phyloP scores from a whole-genome alignment of 108 stramenopile genomes.

The Phaeodactylum tricornutum region DNA sequence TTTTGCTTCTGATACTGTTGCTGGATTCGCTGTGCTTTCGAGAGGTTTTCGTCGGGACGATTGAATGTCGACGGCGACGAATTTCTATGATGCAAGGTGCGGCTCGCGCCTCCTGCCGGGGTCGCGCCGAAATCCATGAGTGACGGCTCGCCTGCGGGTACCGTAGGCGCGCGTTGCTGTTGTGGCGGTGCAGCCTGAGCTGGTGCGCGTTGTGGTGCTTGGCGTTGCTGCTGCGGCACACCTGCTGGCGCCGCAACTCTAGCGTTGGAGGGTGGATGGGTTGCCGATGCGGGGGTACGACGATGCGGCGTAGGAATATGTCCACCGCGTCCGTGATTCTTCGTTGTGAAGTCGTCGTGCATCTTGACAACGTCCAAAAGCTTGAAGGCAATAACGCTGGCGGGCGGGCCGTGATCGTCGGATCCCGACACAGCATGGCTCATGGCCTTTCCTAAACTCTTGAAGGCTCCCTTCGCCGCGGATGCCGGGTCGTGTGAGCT shows the following conservation, averaged over 20 bases:
- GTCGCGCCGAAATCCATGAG: slow-evolving; percentile 69
- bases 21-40: slow-evolving; percentile 65
- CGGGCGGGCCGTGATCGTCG: slow-evolving; percentile 36
- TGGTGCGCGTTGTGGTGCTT: slow-evolving; percentile 7
- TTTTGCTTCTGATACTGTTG: slow-evolving; percentile 58
- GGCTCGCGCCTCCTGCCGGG: slow-evolving; percentile 6
- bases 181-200: slow-evolving; percentile 8
- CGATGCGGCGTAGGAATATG: slow-evolving; percentile 1
- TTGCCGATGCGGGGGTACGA: slow-evolving; percentile 11
- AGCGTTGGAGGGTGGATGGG: slow-evolving; percentile 12
- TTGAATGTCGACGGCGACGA: slow-evolving; percentile 32
- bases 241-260: slow-evolving; percentile 12
- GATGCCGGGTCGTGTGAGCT: slow-evolving; percentile 31
- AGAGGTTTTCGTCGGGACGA: slow-evolving; percentile 42
- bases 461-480: slow-evolving; percentile 75
- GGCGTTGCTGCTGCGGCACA: slow-evolving; percentile 7
- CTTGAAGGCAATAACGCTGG: slow-evolving; percentile 70
- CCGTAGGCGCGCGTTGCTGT: slow-evolving; percentile 7
- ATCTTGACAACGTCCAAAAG: slow-evolving; percentile 60
- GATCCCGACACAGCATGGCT: slow-evolving; percentile 35
- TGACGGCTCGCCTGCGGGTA: slow-evolving; percentile 14
- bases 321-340: slow-evolving; percentile 22
- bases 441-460: slow-evolving; percentile 70
- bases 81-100: slow-evolving; percentile 32
- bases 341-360: slow-evolving; percentile 29